These are phyloP conservation scores for Lenzites betulinus DNA, from an alignment of 768 basidiomycete genomes.

Conservation along the genomic window DNA sequence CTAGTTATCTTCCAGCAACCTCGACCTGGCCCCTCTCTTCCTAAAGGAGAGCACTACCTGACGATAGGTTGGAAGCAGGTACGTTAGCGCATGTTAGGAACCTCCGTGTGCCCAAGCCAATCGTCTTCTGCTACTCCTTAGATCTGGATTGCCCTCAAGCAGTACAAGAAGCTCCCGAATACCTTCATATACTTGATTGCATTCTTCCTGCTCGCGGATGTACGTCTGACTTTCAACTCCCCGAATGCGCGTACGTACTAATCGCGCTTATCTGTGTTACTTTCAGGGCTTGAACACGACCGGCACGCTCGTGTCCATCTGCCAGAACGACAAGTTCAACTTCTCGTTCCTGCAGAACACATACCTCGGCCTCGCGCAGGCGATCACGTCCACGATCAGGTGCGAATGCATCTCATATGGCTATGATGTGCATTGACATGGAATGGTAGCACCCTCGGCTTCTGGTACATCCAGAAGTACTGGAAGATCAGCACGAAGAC, in stretches of 20 bases:
- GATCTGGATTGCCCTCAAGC: constrained; percentile 77
- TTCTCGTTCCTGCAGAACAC: constrained; percentile 85
- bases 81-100: background rate
- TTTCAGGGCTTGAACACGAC: constrained; percentile 81
- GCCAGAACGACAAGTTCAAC: constrained; percentile 77
- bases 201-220: constrained; percentile 81
- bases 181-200: constrained; percentile 80
- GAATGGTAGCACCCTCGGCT: constrained; percentile 58
- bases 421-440: too few species aligned
- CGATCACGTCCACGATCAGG: constrained; percentile 64
- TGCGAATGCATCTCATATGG: background rate
- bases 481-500: constrained; percentile 80
- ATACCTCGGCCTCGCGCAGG: constrained; percentile 75
- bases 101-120: too few species aligned
- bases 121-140: constrained; percentile 28
- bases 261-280: background rate
- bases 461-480: constrained; percentile 82
- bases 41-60: constrained; percentile 73
- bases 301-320: constrained; percentile 70
- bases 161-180: constrained; percentile 77
- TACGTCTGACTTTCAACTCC: constrained; percentile 29
- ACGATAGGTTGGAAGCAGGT: constrained; percentile 89
- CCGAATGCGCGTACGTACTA: too few species aligned
- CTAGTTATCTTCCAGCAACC: constrained; percentile 82
- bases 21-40: constrained; percentile 79